Percentiles rank a stretch among this genome's conserved stretches.
phyloP scores from a whole-genome alignment of 2,329 filamentous ascomycete genomes.

The Aspergillus phoenicis region DNA sequence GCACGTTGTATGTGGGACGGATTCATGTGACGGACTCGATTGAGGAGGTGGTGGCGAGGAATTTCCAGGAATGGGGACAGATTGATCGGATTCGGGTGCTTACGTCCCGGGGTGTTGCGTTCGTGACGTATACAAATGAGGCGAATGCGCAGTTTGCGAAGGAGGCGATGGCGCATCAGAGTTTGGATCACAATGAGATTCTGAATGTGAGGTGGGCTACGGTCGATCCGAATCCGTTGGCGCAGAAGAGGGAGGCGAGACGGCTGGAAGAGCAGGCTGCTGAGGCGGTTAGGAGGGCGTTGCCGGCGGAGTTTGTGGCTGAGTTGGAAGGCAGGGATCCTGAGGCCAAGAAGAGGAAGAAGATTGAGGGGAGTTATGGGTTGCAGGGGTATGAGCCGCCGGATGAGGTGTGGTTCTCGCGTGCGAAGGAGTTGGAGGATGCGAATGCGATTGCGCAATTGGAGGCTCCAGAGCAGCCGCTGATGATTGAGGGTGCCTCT shows the following conservation, averaged over 20 bases:
- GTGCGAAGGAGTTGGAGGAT: slow-evolving; percentile 70
- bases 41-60: slow-evolving; percentile 89
- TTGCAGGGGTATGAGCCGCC: slow-evolving; percentile 90
- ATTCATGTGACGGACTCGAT: slow-evolving; percentile 97
- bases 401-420: slow-evolving; percentile 89
- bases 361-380: slow-evolving; percentile 85
- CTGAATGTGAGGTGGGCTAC: slow-evolving; percentile 98
- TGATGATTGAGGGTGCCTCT: slow-evolving; percentile 50
- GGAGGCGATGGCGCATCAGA: slow-evolving; percentile 94
- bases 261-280: slow-evolving; percentile 94
- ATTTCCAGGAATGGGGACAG: slow-evolving; percentile 96
- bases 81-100: slow-evolving; percentile 86
- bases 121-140: slow-evolving; percentile 92
- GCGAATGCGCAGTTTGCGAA: slow-evolving; percentile 88
- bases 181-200: slow-evolving; percentile 86
- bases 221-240: slow-evolving; percentile 91
- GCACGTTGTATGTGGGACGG: slow-evolving; percentile 88
- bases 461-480: slow-evolving; percentile 50
- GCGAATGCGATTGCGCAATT: slow-evolving; percentile 62
- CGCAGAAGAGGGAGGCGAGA: slow-evolving; percentile 85
- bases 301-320: slow-evolving; percentile 87
- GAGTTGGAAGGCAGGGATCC: slow-evolving; percentile 92
- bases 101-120: slow-evolving; percentile 86
- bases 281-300: slow-evolving; percentile 82
- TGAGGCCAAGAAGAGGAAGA: slow-evolving; percentile 82